Percentiles rank a stretch among this genome's conserved stretches.
These are phyloP conservation scores for Camellia japonica DNA, from an alignment of 148 eudicot genomes.

Conservation along the genomic window DNA sequence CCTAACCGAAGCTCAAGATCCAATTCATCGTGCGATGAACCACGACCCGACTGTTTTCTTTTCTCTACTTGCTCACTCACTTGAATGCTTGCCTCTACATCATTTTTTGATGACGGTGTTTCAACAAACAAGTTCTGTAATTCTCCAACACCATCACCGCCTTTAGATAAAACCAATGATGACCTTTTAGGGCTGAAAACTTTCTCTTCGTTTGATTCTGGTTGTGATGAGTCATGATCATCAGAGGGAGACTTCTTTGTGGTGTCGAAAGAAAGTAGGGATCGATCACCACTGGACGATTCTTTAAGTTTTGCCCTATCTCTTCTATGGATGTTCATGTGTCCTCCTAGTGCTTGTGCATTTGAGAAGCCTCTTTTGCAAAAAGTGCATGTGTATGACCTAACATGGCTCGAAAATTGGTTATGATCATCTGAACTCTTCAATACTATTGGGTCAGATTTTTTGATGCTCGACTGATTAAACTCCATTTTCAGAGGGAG, in stretches of 20 bases:
- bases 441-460: not conserved
- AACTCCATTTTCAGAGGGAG: slow-evolving; percentile 13
- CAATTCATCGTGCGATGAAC: slow-evolving; percentile 1
- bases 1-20: slow-evolving; percentile 50
- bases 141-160: not conserved
- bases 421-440: slow-evolving; percentile 6
- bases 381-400: slow-evolving; percentile 39
- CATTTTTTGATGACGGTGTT: not conserved
- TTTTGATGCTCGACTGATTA: not conserved
- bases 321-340: slow-evolving; percentile 52
- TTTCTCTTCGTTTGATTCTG: not conserved
- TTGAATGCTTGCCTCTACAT: too few relatives aligned
- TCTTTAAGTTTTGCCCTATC: slow-evolving; percentile 46
- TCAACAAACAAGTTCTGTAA: not conserved
- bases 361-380: slow-evolving; percentile 54
- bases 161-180: not conserved
- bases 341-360: slow-evolving; percentile 34
- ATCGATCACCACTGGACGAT: slow-evolving; percentile 4
- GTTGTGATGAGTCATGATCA: too few relatives aligned
- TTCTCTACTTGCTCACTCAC: not conserved
- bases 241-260: not conserved
- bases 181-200: not conserved
- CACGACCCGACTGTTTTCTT: not conserved
- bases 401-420: slow-evolving; percentile 13
- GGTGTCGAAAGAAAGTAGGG: not conserved